Conservation (phyloP, 2,329 filamentous ascomycete genomes). For the Cercospora nicotianae region DNA sequence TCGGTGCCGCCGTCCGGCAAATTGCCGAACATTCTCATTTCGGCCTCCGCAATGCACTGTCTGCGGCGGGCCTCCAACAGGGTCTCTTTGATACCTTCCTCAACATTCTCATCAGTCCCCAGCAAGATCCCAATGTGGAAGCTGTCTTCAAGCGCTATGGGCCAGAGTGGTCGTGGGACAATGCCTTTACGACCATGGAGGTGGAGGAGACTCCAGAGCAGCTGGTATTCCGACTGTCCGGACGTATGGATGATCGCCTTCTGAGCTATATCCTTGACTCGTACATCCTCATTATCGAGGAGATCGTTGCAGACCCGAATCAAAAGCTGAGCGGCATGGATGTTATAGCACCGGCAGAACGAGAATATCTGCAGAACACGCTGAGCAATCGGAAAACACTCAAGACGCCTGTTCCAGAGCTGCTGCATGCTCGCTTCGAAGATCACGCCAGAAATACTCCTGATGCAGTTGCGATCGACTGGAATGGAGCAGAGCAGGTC, state of each 20-base stretch:
- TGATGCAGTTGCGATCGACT: background rate
- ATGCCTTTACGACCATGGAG: background rate
- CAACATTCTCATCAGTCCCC: background rate
- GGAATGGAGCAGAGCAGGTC: background rate
- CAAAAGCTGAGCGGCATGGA: background rate
- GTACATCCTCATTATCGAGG: background rate
- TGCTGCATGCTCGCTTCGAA: background rate
- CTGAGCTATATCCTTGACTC: background rate
- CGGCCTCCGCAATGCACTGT: background rate
- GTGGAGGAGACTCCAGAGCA: background rate
- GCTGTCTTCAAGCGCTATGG: background rate
- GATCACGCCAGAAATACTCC: background rate
- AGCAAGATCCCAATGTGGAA: background rate
- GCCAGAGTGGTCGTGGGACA: background rate
- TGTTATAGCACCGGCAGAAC: background rate
- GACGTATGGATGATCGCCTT: background rate
- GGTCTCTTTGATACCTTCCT: background rate
- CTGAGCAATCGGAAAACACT: background rate
- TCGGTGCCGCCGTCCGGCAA: background rate
- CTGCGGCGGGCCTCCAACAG: background rate
- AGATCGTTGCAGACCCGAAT: background rate
- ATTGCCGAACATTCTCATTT: background rate
- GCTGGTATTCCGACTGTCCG: background rate
- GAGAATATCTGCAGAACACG: background rate
- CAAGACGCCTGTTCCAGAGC: background rate